Percentiles rank a stretch among this genome's conserved stretches.
phyloP scores from a whole-genome alignment of 192 early-diverging fungal species.

The Linnemannia elongata region DNA sequence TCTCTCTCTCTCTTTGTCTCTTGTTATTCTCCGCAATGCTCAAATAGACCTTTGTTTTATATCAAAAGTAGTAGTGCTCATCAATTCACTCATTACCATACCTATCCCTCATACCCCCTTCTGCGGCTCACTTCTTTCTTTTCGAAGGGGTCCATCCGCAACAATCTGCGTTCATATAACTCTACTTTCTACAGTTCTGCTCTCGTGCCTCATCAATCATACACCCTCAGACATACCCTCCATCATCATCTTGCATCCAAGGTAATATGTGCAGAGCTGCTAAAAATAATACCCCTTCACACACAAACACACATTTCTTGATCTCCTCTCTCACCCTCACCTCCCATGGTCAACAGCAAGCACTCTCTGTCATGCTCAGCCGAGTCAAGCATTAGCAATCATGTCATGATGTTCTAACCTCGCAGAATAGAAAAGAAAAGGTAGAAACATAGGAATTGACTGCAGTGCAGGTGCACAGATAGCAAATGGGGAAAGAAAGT shows the following conservation, averaged over 20 bases:
- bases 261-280: not conserved
- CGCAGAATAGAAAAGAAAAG: not conserved
- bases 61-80: too few relatives aligned
- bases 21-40: too few relatives aligned
- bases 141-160: not conserved
- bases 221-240: not conserved
- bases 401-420: not conserved
- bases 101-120: not conserved
- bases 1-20: too few relatives aligned
- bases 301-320: not conserved
- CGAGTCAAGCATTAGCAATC: not conserved
- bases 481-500: not conserved
- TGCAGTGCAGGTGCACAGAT: not conserved
- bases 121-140: not conserved
- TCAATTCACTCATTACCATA: too few relatives aligned
- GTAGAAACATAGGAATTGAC: not conserved
- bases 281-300: not conserved
- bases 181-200: not conserved
- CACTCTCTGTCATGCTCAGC: not conserved
- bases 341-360: not conserved
- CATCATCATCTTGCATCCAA: not conserved
- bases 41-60: too few relatives aligned
- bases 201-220: not conserved
- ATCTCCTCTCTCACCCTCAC: not conserved
- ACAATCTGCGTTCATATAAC: not conserved